Evolutionary conservation across 2,329 filamentous ascomycete genomes (phyloP), one percentile per base, ranked within the genome.

Genomic region (Epichloe coenophiala): DNA sequence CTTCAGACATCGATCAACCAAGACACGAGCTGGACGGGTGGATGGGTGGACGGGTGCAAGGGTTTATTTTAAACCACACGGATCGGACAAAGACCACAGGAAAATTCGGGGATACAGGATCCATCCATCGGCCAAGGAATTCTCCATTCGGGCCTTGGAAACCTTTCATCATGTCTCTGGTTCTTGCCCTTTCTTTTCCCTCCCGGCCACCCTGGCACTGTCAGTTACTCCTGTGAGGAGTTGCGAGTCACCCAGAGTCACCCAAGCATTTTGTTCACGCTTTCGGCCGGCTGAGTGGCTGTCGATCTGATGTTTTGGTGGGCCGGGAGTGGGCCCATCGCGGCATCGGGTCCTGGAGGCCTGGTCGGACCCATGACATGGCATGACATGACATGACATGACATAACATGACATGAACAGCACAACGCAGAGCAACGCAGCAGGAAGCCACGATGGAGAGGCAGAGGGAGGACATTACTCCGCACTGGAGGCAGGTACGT

Each of bases 261-360:
- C 27, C 27, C 27, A 27, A 31, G 46, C 46, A 40, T 39, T 19
- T 19, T n/a, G 19, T 19, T 35, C 47, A 50, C 46, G 38, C 15
- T 35, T 39, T 50, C 48, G 43, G 37, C 36, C 15, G 42, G 48
- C 42, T 35, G 44, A 50, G 41, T 50, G 42, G 48, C 42, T 45
- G 41, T 35, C 43, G 49, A 50, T 50, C 49, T 37, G 43, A 46
- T 46, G 42, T 44, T n/a, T 44, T 12, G 11, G 49, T 50, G 43
- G 49, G 23, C 15, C 35, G 40, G 3, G 15, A 36, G 47, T 37
- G 27, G 42, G 23, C 13, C 33, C 11, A 21, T 27, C 33, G 21
- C 37, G 35, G 43, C 48, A 45, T 45, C 41, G 35, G 36, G 17
- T 50, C 9, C 43, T 50, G 23, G 35, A 40, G 27, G 19, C 33